Evolutionary conservation across 441 rosid species (phyloP), one percentile per base, ranked within the genome.

Genomic region (Euphorbia celastroides): DNA sequence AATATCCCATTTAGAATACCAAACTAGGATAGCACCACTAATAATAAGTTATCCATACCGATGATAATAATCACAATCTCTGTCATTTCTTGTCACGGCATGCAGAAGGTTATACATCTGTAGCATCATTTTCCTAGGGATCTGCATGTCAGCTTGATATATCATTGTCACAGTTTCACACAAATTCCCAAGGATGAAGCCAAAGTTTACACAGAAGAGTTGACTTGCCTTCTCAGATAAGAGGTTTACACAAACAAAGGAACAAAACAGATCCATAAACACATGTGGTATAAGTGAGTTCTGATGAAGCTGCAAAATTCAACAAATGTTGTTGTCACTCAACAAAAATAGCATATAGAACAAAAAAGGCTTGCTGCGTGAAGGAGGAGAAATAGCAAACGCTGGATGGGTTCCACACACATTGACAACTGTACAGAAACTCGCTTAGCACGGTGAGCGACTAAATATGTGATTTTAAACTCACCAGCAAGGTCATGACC

Each of bases 51-150:
- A 55, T 62, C 60, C 87, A 60, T 84, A 95, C 99, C 99, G 87
- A 79, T 95, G 98, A 86, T 95, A 95, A 70, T 87, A 95, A 81
- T 95, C 98, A 78, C 97, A 95, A 77, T 95, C 99, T 67, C 94
- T 72, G 66, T 92, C 98, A 77, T 85, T 90, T 79, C 98, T 90
- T 79, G 96, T 86, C 80, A 90, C 72, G 38, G 99, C 89, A 82
- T 95, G 93, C 78, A 95, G 74, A 73, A 95, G 93, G 75, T 95
- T 95, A 83, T 95, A 95, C 62, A 86, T 82, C 78, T 95, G 99
- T 80, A 95, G 82, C 89, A 92, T 74, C 99, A 95, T 92, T 82
- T 95, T 95, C 77, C 99, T 85, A 14, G 99, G 99, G 55, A 95
- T 80, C 99, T 95, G 87, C 74, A 76, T 23, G 59, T 74, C 64